Evolutionary conservation across 805 yeast species (phyloP), one percentile per base, ranked within the genome.

Genomic region (Candida orba): DNA sequence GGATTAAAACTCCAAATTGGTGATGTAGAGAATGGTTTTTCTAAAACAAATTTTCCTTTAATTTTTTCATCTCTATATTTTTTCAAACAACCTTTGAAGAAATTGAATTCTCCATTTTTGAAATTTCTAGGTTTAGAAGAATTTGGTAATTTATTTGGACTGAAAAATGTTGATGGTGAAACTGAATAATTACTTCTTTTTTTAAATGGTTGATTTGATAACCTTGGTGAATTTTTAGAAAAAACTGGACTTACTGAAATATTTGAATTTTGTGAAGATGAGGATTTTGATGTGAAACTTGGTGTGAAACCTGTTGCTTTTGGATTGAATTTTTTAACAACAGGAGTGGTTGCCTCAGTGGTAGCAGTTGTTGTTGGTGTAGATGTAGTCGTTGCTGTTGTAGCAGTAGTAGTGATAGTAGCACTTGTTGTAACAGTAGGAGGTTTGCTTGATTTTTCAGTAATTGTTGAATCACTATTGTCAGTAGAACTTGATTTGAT

Each of bases 231-330:
- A 31, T 49, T 49, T 38, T 46, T 50, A 5, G 22, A 20, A 20
- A 20, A 20, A 20, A 20, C 22, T 20, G 22, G 22, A 20, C 29
- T 27, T 10, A 27, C 5, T 27, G 29, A 27, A 27, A 27, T 3
- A 27, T 27, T 10, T 2, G 56, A 38, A 34, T 40, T 33, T 10
- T 42, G 40, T 10, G 54, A 40, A 31, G 27, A 22, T 18, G 57
- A 45, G 5, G 50, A 47, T 6, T 46, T 33, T 3, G 54, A 42
- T 5, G 44, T 40, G 5, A 51, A 24, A 17, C 69, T 51, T 14
- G 87, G 85, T 9, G 84, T 73, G 53, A 81, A 82, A 3, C 79
- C 72, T 10, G 78, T 79, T 14, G 84, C 85, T 49, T 78, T 75
- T 13, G 86, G 84, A 59, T 81, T 82, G 59, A 82, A 76, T 63